Base-by-base conservation (phyloP, 2,329 filamentous ascomycete species). In the Akanthomyces muscarius region DNA sequence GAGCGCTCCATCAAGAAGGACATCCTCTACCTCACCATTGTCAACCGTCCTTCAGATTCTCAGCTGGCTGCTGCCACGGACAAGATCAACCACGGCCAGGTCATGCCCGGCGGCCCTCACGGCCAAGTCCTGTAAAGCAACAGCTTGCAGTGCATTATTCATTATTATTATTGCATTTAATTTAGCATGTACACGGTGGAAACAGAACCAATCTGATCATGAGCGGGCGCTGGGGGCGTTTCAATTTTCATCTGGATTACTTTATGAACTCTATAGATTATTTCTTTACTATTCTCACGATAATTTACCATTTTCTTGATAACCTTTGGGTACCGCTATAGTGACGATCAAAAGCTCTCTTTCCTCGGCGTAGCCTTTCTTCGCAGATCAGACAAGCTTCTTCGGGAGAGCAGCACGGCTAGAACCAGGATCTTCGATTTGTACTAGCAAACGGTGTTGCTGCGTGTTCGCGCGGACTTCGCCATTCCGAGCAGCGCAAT, bases 1-100 rank as follows among this genome's bases (percentile, higher is more conserved):
- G 58, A 64, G 47, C 53, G 63, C 10, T 55, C 54, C 47, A 62
- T 64, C 63, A 64, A 64, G 53, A 54, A 64, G 23, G 55, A 64
- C 16, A 61, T 64, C 30, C 54, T 64, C 45, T 64, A 64, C 48
- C 53, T 64, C 21, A 64, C 59, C 7, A 64, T 64, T 47, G 63
- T 64, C 28, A 64, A 64, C 53, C 60, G 54, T 25, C 63, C 63
- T 23, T 62, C 63, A 3, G 63, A 64, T 50, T 55, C 58, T 45
- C 52, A 64, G 59, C 38, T 64, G 38, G 63, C 63, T 25, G 63
- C 54, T n/a, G 63, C 63, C 21, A 62, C 59, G 50, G 54, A 61
- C 45, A 44, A 60, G 59, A 53, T 64, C 14, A 57, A 64, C 33
- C 53, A 64, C 28, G 59, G 63, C 28, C 21, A 50, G 4, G 33